phyloP scores from a whole-genome alignment of 192 early-diverging fungal species.

The Coemansia asiatica region DNA sequence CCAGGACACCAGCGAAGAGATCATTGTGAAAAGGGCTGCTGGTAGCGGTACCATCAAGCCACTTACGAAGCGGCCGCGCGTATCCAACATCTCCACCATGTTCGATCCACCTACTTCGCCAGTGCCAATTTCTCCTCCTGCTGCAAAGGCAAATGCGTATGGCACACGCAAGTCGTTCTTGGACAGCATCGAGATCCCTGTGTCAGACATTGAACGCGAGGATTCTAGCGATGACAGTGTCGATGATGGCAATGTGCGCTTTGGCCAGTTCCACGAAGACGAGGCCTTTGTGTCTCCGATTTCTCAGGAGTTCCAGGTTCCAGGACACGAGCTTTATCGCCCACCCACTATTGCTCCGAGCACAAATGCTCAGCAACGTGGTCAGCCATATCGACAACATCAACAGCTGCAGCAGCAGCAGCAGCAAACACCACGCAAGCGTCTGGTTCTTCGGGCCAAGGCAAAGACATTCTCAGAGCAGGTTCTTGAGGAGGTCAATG shows the following conservation, averaged over 20 bases:
- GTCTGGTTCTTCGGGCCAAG: constrained; percentile 39
- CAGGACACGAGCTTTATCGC: constrained; percentile 8
- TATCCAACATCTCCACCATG: constrained; percentile 18
- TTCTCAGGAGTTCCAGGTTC: constrained; percentile 45
- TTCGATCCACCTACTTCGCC: constrained; percentile 11
- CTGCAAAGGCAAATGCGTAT: constrained; percentile 5
- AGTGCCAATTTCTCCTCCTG: constrained; percentile 7
- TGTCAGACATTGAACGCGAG: constrained; percentile 20
- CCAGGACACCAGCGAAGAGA: background rate
- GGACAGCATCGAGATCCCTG: constrained; percentile 38
- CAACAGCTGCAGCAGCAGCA: constrained; percentile 11
- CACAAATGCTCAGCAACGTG: background rate
- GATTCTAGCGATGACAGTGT: constrained; percentile 16
- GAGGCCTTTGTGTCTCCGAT: constrained; percentile 36
- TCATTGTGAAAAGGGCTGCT: background rate
- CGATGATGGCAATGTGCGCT: background rate
- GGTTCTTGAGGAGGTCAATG: constrained; percentile 40
- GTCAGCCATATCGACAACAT: background rate
- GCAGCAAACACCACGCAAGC: constrained; percentile 26
- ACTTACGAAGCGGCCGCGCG: constrained; percentile 37
- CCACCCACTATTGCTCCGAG: background rate
- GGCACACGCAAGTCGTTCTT: constrained; percentile 33
- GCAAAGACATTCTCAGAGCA: constrained; percentile 37
- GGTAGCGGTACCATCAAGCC: constrained; percentile 43
- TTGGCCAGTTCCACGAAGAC: constrained; percentile 12